Evolutionary conservation across 1,284 basidiomycete genomes (phyloP), one percentile per base, ranked within the genome.

Genomic region (Ceratobasidium theobromae): DNA sequence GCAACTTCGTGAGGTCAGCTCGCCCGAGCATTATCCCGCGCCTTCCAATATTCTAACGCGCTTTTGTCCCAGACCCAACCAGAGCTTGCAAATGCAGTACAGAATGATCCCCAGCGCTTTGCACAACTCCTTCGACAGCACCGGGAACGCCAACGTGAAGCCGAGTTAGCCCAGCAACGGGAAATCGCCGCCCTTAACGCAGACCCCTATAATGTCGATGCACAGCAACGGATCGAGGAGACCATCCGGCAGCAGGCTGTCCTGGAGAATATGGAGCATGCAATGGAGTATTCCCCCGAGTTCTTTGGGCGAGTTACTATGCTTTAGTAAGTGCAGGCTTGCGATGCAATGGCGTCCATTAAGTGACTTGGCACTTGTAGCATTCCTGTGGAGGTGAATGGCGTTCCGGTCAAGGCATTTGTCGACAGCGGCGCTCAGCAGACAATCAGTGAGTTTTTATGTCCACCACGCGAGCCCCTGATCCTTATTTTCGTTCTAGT

Each of bases 371-470:
- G 6, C 14, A n/a, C n/a, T n/a, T 41, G 14, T 55, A 92, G 89
- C 70, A 87, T 92, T 66, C 83, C 84, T 16, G 88, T 96, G 0
- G 95, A 98, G 73, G 94, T 99, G 2, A 99, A 99, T 73, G 91
- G 91, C 0, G 82, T 84, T 60, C 87, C 88, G 0, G 86, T 98
- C 38, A 97, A 95, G 75, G 97, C 97, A 0, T 99, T 99, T 73
- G 97, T 99, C 25, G 96, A 99, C 75, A 96, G 93, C 70, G 96
- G 96, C 27, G 96, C 97, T 2, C 97, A 99, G 72, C 86, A 88
- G 65, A 98, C 96, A 0, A 98, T 98, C 78, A 97, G 93, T 95
- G 70, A 75, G 91, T 79, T 16, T 27, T 49, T 21, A 55, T 25
- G 18, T 25, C 21, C 18, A 41, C 38, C 48, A 14, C 40, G 66